These are phyloP conservation scores for Citrus australasica DNA, from an alignment of 345 rosid genomes.

Conservation along the genomic window DNA sequence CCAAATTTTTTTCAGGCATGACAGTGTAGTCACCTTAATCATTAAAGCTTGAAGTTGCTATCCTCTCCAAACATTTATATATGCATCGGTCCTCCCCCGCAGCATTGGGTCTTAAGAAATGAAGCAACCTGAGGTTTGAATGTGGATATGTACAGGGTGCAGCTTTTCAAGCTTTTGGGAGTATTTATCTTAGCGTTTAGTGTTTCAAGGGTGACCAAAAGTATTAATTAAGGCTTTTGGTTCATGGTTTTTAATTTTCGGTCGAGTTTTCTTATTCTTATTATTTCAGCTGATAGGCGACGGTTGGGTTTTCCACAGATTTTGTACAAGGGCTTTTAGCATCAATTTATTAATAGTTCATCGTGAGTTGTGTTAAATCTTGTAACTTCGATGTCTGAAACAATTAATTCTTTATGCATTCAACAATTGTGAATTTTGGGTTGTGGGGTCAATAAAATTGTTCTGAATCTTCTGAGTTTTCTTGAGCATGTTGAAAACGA, in stretches of 20 bases:
- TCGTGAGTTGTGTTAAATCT: not conserved
- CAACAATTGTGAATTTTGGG: not conserved
- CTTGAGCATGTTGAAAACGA: not conserved
- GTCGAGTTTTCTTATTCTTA: not conserved
- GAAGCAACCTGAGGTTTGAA: conserved; percentile 3
- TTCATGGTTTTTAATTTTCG: not conserved
- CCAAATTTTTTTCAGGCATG: conserved; percentile 22
- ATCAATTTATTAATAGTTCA: not conserved
- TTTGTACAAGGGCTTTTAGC: conserved; percentile 14
- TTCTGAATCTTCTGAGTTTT: not conserved
- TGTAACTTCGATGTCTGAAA: not conserved
- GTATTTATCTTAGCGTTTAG: not conserved
- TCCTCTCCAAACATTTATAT: conserved; percentile 5
- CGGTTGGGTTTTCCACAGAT: conserved; percentile 10
- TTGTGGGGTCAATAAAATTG: conserved; percentile 15
- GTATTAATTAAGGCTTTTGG: not conserved
- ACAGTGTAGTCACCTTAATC: conserved; percentile 12
- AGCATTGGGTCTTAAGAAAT: conserved; percentile 4
- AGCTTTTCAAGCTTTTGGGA: conserved; percentile 20
- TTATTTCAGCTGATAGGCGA: conserved; percentile 10
- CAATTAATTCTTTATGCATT: conserved; percentile 17
- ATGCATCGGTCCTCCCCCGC: not conserved
- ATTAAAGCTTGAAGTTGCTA: conserved; percentile 23
- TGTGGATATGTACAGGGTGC: conserved; percentile 20
- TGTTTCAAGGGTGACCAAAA: not conserved